Conservation (phyloP, 2,329 filamentous ascomycete species). For the Tolypocladium ophioglossoides region DNA sequence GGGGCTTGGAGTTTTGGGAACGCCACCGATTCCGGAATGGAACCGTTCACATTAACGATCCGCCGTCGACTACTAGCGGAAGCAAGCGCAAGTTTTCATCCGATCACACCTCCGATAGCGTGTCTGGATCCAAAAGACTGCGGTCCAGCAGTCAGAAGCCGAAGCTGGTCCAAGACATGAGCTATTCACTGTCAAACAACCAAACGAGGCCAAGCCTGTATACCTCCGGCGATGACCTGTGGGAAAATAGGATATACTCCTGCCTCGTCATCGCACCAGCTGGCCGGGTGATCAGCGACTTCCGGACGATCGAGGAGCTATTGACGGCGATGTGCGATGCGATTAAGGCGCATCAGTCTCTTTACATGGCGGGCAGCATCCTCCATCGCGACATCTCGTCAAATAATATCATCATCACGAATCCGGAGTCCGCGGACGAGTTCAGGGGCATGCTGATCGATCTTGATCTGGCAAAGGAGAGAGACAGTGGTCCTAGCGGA, state of each 20-base stretch:
- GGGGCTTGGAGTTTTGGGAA: constrained; percentile 2
- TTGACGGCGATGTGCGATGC: constrained; percentile 21
- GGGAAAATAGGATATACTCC: constrained; percentile 5
- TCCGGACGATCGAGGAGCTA: constrained; percentile 17
- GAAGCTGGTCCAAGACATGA: not conserved
- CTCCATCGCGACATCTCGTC: constrained; percentile 3
- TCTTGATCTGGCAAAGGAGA: constrained; percentile 6
- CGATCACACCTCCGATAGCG: constrained; percentile 1
- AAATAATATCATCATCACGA: constrained; percentile 3
- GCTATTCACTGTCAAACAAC: not conserved
- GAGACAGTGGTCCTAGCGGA: constrained; percentile 11
- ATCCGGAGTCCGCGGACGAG: constrained; percentile 4
- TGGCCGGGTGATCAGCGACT: constrained; percentile 11
- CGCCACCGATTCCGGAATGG: constrained; percentile 3
- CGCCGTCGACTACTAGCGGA: not conserved
- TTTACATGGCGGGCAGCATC: constrained; percentile 15
- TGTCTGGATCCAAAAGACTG: constrained; percentile 5
- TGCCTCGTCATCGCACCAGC: constrained; percentile 6
- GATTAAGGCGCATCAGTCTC: constrained; percentile 23
- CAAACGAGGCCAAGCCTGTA: constrained; percentile 5
- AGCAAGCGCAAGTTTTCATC: constrained; percentile 2
- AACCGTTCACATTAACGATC: constrained; percentile 1
- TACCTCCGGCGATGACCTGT: constrained; percentile 3
- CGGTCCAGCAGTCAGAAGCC: constrained; percentile 5
- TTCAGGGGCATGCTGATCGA: constrained; percentile 15